A percentile compares a stretch with the other conserved stretches of the same genome.
Conservation (phyloP, 208 protist genomes). For the Crithidia sp. region DNA sequence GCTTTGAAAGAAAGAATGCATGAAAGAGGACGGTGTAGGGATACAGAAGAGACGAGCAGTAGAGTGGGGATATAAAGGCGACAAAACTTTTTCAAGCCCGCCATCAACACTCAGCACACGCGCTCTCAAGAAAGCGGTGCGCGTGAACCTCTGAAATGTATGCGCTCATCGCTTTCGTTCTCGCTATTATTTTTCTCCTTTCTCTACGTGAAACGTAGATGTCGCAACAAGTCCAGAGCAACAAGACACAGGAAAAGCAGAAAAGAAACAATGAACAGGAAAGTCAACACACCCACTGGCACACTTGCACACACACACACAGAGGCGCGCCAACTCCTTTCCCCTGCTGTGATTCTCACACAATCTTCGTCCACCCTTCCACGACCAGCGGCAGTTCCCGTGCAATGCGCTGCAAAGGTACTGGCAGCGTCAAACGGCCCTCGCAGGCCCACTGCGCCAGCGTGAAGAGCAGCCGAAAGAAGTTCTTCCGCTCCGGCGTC, state of each 20-base stretch:
- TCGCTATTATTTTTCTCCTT: no score
- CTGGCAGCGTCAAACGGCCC: constrained; percentile 22
- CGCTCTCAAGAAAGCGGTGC: no score
- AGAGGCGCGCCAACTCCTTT: background rate
- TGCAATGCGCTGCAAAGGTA: constrained; percentile 32
- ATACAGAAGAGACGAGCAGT: background rate
- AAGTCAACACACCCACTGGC: no score
- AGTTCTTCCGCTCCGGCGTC: constrained; percentile 30
- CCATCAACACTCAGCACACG: no score
- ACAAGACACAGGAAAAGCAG: background rate
- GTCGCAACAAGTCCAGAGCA: no score
- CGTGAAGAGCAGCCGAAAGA: constrained; percentile 57
- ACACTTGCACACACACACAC: background rate
- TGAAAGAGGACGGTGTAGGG: no score
- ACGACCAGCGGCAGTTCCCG: constrained; percentile 56
- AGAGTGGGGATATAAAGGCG: background rate
- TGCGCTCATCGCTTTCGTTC: no score
- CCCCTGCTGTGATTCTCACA: background rate
- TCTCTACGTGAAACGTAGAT: no score
- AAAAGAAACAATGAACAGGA: background rate
- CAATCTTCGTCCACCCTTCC: constrained; percentile 24
- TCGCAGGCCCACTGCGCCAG: constrained; percentile 59
- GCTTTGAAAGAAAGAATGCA: no score
- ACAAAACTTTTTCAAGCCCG: background rate
- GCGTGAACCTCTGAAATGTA: no score